phyloP scores from a whole-genome alignment of 345 rosid genomes.

The Lumnitzera racemosa region DNA sequence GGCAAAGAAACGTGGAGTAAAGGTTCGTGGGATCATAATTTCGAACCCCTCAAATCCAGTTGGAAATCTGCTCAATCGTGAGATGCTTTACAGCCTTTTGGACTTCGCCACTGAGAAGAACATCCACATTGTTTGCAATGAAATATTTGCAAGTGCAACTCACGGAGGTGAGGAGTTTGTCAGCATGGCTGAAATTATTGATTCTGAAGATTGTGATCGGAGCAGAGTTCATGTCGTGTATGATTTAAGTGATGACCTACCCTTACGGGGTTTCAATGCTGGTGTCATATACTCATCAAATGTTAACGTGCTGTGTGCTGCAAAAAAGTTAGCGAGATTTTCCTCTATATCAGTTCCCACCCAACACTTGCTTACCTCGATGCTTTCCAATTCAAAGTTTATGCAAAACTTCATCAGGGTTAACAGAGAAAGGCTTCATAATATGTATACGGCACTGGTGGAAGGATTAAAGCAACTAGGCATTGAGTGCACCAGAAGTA shows the following conservation, averaged over 20 bases:
- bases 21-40: conserved; percentile 64
- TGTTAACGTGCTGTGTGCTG: conserved; percentile 48
- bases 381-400: conserved; percentile 49
- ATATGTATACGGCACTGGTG: conserved; percentile 27
- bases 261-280: conserved; percentile 55
- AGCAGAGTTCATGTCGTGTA: conserved; percentile 77
- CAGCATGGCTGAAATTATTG: conserved; percentile 68
- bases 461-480: conserved; percentile 60
- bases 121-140: conserved; percentile 74
- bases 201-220: conserved; percentile 47
- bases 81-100: conserved; percentile 56
- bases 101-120: conserved; percentile 88
- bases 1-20: conserved; percentile 84
- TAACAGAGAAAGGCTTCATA: conserved; percentile 44
- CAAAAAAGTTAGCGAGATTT: conserved; percentile 58
- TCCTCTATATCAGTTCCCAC: conserved; percentile 67
- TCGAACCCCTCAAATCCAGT: conserved; percentile 82
- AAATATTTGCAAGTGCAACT: conserved; percentile 58
- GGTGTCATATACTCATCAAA: conserved; percentile 67
- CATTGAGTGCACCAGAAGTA: conserved; percentile 46
- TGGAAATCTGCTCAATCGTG: conserved; percentile 48
- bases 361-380: conserved; percentile 50
- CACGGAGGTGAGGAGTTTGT: conserved; percentile 57
- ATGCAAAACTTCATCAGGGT: conserved; percentile 34
- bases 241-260: conserved; percentile 61